A percentile compares a stretch with the other conserved stretches of the same genome.
Conservation (phyloP, 1,284 basidiomycete genomes). For the Volvariella volvacea region DNA sequence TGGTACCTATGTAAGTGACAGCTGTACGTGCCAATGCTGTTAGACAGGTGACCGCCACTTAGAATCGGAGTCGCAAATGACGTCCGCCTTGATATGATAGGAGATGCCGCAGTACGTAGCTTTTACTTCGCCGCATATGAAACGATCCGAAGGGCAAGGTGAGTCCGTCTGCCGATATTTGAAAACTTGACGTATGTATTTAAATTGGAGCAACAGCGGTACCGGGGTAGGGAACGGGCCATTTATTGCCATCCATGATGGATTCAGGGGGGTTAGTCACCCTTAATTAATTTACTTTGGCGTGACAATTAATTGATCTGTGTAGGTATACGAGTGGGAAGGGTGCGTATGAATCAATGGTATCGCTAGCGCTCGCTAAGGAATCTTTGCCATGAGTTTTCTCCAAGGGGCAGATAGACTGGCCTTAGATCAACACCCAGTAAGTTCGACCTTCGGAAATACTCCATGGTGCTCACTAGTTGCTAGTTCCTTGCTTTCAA, state of each 20-base stretch:
- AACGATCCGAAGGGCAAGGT: neutral
- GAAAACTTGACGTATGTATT: conserved; percentile 1
- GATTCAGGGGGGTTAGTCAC: conserved; percentile 8
- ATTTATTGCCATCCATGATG: neutral
- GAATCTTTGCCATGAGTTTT: conserved; percentile 33
- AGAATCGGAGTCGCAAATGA: neutral
- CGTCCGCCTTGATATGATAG: neutral
- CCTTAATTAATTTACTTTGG: neutral
- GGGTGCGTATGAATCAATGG: conserved; percentile 19
- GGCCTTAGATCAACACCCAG: conserved; percentile 64
- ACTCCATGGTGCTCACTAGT: neutral
- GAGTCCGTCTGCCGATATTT: neutral
- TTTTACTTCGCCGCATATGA: conserved; percentile 1
- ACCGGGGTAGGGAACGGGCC: neutral
- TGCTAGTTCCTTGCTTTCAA: too few species aligned
- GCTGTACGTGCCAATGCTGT: conserved; percentile 50
- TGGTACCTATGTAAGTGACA: conserved; percentile 20
- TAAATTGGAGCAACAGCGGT: conserved; percentile 1
- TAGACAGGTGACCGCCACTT: neutral
- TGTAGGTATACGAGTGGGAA: conserved; percentile 24
- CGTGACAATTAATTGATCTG: neutral
- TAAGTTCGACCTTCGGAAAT: conserved; percentile 15
- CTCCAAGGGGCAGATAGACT: conserved; percentile 68
- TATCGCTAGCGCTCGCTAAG: neutral
- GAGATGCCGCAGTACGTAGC: neutral